Evolutionary conservation across 352 stramenopile genomes (phyloP), one percentile per base, ranked within the genome.

Genomic region (Phytophthora multivora): DNA sequence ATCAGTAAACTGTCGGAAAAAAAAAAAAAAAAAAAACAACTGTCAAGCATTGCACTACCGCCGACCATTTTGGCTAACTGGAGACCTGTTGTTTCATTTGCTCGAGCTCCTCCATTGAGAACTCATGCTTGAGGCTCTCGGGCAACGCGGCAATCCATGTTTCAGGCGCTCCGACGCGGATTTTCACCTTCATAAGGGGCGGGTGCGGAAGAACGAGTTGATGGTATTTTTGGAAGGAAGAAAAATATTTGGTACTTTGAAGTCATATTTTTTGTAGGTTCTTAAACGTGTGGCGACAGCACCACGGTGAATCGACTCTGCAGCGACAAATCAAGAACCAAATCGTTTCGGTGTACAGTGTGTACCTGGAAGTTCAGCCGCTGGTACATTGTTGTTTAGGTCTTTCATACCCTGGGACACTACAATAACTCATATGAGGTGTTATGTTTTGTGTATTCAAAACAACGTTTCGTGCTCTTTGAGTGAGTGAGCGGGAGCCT

Each of bases 1-100:
- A 51, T 88, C 80, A 19, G 67, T 82, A 48, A 90, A 90, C 80
- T 90, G 11, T 23, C 19, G 16, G 31, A 15, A n/a, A n/a, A n/a
- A n/a, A n/a, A n/a, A n/a, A n/a, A n/a, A n/a, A n/a, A n/a, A n/a
- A 16, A 16, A 51, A 21, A 38, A 26, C 49, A 18, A 19, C 33
- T 8, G 16, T n/a, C n/a, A 33, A 21, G n/a, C 5, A 13, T 9
- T 15, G 13, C 23, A 26, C 19, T 23, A 16, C 41, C 35, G 13
- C n/a, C 18, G 4, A 57, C 11, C 12, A 15, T 1, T 10, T n/a
- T 30, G 10, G 5, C 13, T 49, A 7, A 38, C 9, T 33, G 1
- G 28, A 33, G 28, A 89, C 80, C 76, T 90, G 80, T 33, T 88
- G 64, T 38, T 73, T 62, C 76, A 90, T 88, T 60, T 90, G 78